Evolutionary conservation across 2,329 filamentous ascomycete species (phyloP).

Genomic region (Myrmaecium sp.): DNA sequence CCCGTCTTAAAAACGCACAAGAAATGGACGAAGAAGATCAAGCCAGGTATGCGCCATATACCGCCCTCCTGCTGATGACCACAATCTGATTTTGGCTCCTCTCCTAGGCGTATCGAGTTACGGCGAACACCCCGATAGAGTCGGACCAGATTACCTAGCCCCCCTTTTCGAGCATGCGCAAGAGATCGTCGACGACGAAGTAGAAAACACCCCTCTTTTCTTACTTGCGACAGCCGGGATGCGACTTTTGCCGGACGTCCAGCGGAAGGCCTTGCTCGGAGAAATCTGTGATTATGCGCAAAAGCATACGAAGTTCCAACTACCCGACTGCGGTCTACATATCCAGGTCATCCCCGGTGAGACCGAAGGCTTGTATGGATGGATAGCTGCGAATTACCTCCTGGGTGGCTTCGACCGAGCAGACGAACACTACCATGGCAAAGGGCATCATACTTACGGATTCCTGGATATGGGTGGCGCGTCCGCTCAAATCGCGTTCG

Average conservation of each 20-base stretch:
- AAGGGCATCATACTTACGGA: constrained; percentile 84
- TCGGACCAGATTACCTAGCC: constrained; percentile 70
- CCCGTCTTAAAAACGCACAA: constrained; percentile 72
- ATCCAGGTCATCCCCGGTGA: constrained; percentile 91
- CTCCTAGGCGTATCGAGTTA: constrained; percentile 72
- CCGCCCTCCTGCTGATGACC: background rate
- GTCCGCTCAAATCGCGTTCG: constrained; percentile 94
- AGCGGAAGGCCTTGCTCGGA: constrained; percentile 56
- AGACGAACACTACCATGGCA: constrained; percentile 59
- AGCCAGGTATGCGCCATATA: constrained; percentile 44
- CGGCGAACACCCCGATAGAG: constrained; percentile 53
- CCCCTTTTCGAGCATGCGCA: constrained; percentile 68
- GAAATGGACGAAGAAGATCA: constrained; percentile 83
- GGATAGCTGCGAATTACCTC: constrained; percentile 93
- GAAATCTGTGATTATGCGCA: constrained; percentile 73
- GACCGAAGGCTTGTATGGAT: constrained; percentile 90
- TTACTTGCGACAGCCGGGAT: constrained; percentile 92
- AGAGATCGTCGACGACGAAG: constrained; percentile 60
- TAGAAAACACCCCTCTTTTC: constrained; percentile 78
- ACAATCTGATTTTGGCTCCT: constrained; percentile 6
- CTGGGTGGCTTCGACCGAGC: constrained; percentile 77
- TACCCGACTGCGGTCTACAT: constrained; percentile 80
- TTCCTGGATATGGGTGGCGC: constrained; percentile 98
- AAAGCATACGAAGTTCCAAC: constrained; percentile 57
- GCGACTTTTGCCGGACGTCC: constrained; percentile 58